These are phyloP conservation scores for Elsinoe batatas DNA, from an alignment of 2,329 filamentous ascomycete genomes.

Conservation along the genomic window DNA sequence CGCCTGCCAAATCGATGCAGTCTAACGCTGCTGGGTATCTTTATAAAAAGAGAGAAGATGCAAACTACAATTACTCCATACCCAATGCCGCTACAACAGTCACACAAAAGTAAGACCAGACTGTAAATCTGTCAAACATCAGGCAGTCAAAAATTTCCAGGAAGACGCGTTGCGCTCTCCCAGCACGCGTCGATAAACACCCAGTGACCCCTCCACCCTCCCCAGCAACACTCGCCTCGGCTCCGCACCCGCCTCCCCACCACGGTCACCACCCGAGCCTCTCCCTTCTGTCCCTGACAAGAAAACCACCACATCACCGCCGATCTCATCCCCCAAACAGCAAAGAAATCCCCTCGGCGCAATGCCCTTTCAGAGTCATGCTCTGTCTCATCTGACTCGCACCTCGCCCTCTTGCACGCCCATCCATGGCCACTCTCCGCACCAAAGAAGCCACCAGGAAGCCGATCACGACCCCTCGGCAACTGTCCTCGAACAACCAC, in stretches of 20 bases:
- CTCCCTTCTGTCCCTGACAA: no score
- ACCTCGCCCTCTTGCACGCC: no score
- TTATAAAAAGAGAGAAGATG: not conserved
- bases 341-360: no score
- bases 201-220: not conserved
- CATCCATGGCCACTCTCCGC: no score
- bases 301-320: no score
- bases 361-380: no score
- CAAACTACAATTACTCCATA: conserved; percentile 6
- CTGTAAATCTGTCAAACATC: not conserved
- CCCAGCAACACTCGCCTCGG: not conserved
- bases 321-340: no score
- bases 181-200: not conserved
- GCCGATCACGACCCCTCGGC: no score
- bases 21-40: not conserved
- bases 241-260: not conserved
- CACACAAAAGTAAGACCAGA: not conserved
- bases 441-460: no score
- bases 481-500: no score
- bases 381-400: no score
- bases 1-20: not conserved
- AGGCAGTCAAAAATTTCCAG: not conserved
- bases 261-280: no score
- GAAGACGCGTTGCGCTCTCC: not conserved
- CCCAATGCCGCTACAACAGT: not conserved